A percentile compares a stretch with the other conserved stretches of the same genome.
Conservation (phyloP, 306 rosid species). For the Styphnolobium japonicum region DNA sequence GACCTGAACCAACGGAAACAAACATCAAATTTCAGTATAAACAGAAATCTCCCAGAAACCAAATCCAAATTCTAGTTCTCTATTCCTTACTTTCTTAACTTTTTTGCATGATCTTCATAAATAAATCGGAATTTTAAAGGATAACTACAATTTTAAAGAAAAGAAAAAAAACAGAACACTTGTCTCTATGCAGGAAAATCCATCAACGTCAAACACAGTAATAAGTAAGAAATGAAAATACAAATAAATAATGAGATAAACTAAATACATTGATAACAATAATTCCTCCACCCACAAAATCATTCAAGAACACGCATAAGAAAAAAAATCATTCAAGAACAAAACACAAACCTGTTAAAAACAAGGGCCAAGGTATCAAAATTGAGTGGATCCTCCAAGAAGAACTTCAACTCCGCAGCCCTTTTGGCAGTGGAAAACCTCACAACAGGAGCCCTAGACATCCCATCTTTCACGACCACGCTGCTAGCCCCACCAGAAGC, state of each 20-base stretch:
- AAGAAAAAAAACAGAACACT: not conserved
- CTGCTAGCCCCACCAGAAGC: conserved; percentile 78
- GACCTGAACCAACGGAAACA: conserved; percentile 41
- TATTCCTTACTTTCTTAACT: not conserved
- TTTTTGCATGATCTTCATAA: not conserved
- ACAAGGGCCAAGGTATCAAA: conserved; percentile 59
- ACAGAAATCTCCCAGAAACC: not conserved
- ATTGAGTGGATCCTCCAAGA: conserved; percentile 68
- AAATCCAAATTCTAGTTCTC: not conserved
- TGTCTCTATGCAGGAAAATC: not conserved
- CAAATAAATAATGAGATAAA: not conserved
- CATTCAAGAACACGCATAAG: no score
- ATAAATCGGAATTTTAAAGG: not conserved
- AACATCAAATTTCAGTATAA: conserved; percentile 9
- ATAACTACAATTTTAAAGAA: not conserved
- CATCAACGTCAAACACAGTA: not conserved
- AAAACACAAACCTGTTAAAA: conserved; percentile 54
- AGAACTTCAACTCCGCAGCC: conserved; percentile 82
- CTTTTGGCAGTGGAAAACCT: conserved; percentile 70
- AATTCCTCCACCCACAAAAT: not conserved
- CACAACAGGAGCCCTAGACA: conserved; percentile 94
- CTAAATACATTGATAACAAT: not conserved
- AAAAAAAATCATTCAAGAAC: not conserved
- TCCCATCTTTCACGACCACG: conserved; percentile 66
- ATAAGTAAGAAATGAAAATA: not conserved